phyloP scores from a whole-genome alignment of 2,329 filamentous ascomycete genomes.

The Fusarium mundagurra region DNA sequence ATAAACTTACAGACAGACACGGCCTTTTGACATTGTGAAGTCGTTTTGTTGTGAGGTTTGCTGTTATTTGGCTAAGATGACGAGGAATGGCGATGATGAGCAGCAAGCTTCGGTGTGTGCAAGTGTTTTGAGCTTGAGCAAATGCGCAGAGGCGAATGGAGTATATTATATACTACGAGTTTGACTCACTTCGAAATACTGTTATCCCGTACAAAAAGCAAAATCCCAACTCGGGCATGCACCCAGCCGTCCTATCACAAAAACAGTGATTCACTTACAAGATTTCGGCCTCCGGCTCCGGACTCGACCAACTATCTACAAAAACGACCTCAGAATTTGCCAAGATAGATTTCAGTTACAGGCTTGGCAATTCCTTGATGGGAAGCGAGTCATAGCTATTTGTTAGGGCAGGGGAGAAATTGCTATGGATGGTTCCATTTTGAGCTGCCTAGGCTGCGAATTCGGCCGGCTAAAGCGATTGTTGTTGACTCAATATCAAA shows the following conservation, averaged over 20 bases:
- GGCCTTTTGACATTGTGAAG: conserved; percentile 24
- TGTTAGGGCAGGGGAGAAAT: not conserved
- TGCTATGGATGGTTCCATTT: not conserved
- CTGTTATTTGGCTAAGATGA: not conserved
- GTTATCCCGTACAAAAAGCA: not conserved
- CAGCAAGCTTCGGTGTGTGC: not conserved
- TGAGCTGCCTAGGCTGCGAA: conserved; percentile 2
- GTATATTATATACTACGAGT: not conserved
- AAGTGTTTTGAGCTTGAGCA: not conserved
- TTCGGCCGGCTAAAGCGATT: not conserved
- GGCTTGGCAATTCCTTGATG: not conserved
- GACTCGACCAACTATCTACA: not conserved
- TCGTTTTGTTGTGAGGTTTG: not conserved
- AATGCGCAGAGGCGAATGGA: not conserved
- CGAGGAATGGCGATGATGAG: not conserved
- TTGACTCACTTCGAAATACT: conserved; percentile 3
- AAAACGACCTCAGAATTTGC: not conserved
- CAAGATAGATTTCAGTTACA: not conserved
- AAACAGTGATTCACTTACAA: conserved; percentile 19
- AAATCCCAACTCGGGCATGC: not conserved
- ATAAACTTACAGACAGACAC: conserved; percentile 25
- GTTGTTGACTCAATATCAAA: conserved; percentile 3
- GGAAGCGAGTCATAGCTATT: not conserved
- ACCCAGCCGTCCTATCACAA: not conserved
- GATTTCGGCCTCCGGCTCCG: conserved; percentile 13